These are phyloP conservation scores for Monilinia laxa DNA, from an alignment of 2,329 filamentous ascomycete species.

Conservation along the genomic window DNA sequence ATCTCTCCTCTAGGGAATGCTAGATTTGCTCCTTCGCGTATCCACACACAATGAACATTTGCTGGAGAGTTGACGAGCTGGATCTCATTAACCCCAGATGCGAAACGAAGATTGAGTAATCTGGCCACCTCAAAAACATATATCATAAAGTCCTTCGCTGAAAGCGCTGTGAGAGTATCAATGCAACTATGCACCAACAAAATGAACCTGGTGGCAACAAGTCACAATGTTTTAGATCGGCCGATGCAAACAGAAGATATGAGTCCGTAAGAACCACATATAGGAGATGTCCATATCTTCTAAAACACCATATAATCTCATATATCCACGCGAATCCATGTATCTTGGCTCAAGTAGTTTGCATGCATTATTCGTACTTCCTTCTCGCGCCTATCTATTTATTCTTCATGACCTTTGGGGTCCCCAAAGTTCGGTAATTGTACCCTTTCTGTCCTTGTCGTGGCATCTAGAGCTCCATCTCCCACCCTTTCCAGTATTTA, in stretches of 20 bases:
- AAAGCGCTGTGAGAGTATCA: background rate
- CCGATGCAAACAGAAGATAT: background rate
- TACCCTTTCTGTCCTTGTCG: background rate
- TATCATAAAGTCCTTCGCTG: background rate
- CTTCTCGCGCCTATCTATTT: constrained; percentile 8
- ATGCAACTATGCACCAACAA: constrained; percentile 8
- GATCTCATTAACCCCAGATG: background rate
- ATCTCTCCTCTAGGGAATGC: background rate
- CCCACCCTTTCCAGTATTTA: background rate
- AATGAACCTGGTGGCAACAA: background rate
- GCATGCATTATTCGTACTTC: constrained; percentile 11
- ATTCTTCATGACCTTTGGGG: background rate
- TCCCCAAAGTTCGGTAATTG: background rate
- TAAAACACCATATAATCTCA: background rate
- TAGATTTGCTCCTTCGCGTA: background rate
- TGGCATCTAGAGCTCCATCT: background rate
- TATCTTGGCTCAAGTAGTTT: background rate
- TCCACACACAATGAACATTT: background rate
- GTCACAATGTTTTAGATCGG: background rate
- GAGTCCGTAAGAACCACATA: background rate
- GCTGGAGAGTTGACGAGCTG: background rate
- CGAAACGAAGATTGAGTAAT: background rate
- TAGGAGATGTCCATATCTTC: background rate
- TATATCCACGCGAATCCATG: background rate
- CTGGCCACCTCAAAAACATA: background rate